Evolutionary conservation across 2,329 filamentous ascomycete genomes (phyloP).

Genomic region (Colletotrichum tamarilloi): DNA sequence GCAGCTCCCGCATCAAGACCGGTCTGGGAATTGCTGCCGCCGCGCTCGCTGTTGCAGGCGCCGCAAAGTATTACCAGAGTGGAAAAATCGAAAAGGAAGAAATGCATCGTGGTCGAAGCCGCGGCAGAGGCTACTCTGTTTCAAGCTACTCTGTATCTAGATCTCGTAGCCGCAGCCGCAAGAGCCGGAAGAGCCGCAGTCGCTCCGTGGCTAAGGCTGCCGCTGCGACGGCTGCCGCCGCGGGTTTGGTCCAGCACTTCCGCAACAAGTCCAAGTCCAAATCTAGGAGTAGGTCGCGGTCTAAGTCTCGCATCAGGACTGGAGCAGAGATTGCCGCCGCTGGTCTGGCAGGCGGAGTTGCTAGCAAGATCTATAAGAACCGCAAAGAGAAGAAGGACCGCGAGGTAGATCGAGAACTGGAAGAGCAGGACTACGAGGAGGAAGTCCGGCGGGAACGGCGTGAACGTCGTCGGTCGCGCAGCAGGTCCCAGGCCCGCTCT

Average conservation of each 20-base stretch:
- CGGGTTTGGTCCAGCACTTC: slow-evolving; percentile 68
- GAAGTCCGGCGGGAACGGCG: slow-evolving; percentile 33
- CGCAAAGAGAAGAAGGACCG: slow-evolving; percentile 70
- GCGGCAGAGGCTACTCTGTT: slow-evolving; percentile 53
- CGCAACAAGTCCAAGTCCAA: slow-evolving; percentile 54
- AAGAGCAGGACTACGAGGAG: slow-evolving; percentile 45
- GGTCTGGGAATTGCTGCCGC: slow-evolving; percentile 72
- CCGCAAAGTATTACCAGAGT: slow-evolving; percentile 71
- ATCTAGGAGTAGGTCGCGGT: slow-evolving; percentile 50
- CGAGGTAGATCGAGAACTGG: slow-evolving; percentile 48
- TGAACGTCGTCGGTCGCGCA: slow-evolving; percentile 49
- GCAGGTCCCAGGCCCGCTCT: slow-evolving; percentile 64
- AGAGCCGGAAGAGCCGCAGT: slow-evolving; percentile 52
- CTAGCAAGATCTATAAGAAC: slow-evolving; percentile 70
- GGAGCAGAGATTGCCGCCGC: slow-evolving; percentile 71
- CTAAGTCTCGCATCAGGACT: slow-evolving; percentile 60
- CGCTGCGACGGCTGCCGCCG: slow-evolving; percentile 66
- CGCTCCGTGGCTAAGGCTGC: slow-evolving; percentile 67
- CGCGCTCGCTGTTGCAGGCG: slow-evolving; percentile 72
- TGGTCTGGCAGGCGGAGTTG: slow-evolving; percentile 69
- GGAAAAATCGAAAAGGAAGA: slow-evolving; percentile 72
- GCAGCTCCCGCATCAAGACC: slow-evolving; percentile 64
- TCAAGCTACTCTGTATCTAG: slow-evolving; percentile 51
- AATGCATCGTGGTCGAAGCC: slow-evolving; percentile 64
- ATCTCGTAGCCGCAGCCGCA: slow-evolving; percentile 54